Evolutionary conservation across 192 early-diverging fungal species (phyloP).

Genomic region (Backusella mclennaniae): DNA sequence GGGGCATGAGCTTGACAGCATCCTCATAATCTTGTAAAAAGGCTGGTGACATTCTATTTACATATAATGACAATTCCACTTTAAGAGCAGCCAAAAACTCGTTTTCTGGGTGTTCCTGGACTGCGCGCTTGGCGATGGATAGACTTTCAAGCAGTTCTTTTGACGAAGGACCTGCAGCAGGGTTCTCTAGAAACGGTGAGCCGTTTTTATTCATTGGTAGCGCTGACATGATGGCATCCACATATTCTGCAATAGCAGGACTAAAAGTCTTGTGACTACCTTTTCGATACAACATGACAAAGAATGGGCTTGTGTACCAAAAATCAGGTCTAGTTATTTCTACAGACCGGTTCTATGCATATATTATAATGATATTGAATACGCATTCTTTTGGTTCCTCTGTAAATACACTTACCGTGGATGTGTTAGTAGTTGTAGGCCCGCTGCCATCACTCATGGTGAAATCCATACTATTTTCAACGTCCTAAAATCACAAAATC

Average conservation of each 20-base stretch:
- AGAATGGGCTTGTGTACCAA: neutral
- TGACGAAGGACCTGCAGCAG: too few relatives aligned
- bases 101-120: neutral
- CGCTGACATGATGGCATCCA: neutral
- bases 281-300: neutral
- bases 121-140: neutral
- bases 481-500: neutral
- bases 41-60: neutral
- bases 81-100: constrained; percentile 9
- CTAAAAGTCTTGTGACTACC: neutral
- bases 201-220: too few relatives aligned
- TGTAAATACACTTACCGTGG: neutral
- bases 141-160: neutral
- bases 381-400: neutral
- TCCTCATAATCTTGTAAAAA: neutral
- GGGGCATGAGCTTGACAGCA: neutral
- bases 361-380: neutral
- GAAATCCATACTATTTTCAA: neutral
- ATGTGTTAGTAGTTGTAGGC: neutral
- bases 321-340: neutral
- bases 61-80: constrained; percentile 12
- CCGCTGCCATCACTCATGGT: neutral
- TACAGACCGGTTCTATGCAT: neutral
- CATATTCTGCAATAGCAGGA: neutral
- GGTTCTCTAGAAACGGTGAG: neutral